Conservation (phyloP, 2,329 filamentous ascomycete species). For the Aspergillus pseudotamarii region DNA sequence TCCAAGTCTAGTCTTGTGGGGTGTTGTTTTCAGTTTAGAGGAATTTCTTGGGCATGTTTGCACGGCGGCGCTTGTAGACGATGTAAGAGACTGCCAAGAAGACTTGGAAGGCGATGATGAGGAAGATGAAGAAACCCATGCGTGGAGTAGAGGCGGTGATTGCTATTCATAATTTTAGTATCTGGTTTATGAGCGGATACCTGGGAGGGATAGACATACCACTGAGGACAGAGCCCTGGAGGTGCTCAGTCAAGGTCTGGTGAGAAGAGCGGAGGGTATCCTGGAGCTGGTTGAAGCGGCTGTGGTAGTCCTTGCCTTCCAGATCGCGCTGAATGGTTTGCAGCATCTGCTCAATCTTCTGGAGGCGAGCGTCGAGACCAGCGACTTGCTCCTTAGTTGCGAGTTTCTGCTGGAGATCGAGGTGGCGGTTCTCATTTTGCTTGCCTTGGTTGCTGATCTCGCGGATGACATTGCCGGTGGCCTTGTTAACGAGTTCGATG, state of each 20-base stretch:
- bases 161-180: constrained; percentile 37
- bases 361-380: constrained; percentile 50
- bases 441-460: constrained; percentile 57
- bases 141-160: constrained; percentile 58
- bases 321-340: constrained; percentile 56
- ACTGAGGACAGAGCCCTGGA: constrained; percentile 53
- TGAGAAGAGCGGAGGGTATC: constrained; percentile 57
- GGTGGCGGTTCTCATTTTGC: constrained; percentile 56
- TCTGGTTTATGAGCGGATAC: not conserved
- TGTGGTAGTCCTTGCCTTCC: constrained; percentile 60
- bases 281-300: constrained; percentile 57
- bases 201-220: constrained; percentile 45
- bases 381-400: constrained; percentile 42
- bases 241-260: constrained; percentile 52
- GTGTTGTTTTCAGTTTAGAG: constrained; percentile 55
- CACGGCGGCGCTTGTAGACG: constrained; percentile 77
- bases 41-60: constrained; percentile 86
- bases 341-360: constrained; percentile 57
- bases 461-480: constrained; percentile 57
- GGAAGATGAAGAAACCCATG: constrained; percentile 66
- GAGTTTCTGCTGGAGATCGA: constrained; percentile 50
- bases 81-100: constrained; percentile 70
- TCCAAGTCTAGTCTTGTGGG: not conserved
- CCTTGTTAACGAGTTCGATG: constrained; percentile 65
- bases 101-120: constrained; percentile 75